These are phyloP conservation scores for Zygosaccharomyces pseudorouxii DNA, from an alignment of 805 yeast genomes.

Conservation along the genomic window DNA sequence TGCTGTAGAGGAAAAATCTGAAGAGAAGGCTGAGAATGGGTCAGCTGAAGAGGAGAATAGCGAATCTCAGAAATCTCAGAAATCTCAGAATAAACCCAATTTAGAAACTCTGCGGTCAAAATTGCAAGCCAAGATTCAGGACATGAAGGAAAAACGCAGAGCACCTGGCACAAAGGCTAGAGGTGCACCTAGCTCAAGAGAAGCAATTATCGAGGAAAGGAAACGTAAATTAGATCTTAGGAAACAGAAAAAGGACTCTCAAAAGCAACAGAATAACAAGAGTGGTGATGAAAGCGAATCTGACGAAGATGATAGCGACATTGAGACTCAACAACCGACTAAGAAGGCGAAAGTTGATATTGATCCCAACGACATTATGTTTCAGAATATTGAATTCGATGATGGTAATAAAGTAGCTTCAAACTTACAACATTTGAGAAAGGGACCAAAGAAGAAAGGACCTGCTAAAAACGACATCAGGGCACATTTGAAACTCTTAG, in stretches of 20 bases:
- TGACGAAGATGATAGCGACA: conserved; percentile 28
- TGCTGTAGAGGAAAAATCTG: conserved; percentile 15
- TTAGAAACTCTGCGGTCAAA: conserved; percentile 70
- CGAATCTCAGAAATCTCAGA: no score
- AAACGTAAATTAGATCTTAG: conserved; percentile 39
- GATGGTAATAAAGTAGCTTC: conserved; percentile 79
- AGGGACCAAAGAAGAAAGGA: conserved; percentile 56
- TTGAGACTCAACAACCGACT: conserved; percentile 19
- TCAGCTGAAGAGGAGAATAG: conserved; percentile 11
- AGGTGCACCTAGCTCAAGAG: conserved; percentile 84
- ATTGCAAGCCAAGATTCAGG: conserved; percentile 66
- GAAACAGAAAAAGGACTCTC: conserved; percentile 40
- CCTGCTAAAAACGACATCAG: conserved; percentile 80
- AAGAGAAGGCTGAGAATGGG: conserved; percentile 23
- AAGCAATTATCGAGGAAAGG: conserved; percentile 68
- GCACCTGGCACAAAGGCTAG: conserved; percentile 81
- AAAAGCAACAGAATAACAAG: conserved; percentile 36
- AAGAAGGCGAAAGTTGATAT: conserved; percentile 36
- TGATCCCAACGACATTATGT: conserved; percentile 43
- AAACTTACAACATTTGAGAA: conserved; percentile 58
- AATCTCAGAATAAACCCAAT: conserved; percentile 43
- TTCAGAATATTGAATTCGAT: conserved; percentile 74
- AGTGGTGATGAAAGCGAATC: conserved; percentile 32
- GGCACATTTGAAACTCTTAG: conserved; percentile 74
- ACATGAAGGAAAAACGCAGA: conserved; percentile 72